These are phyloP conservation scores for Paratinospora sagittata DNA, from an alignment of 164 flowering plant genomes.

Conservation along the genomic window DNA sequence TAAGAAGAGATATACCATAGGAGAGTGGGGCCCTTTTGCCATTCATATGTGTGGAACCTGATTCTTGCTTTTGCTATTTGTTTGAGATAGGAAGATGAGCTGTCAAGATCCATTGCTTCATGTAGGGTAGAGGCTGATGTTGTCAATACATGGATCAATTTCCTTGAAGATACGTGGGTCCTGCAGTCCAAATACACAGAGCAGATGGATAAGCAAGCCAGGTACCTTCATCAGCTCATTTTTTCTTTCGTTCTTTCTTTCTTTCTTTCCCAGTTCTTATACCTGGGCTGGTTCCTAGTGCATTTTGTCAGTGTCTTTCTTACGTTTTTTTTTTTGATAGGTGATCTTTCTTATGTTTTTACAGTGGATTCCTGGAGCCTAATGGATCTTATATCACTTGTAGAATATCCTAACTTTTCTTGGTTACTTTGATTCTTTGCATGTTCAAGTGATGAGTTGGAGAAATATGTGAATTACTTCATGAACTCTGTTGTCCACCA, in stretches of 20 bases:
- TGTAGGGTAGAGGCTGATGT: conserved; percentile 70
- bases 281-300: not conserved
- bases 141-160: conserved; percentile 83
- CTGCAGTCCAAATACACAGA: conserved; percentile 60
- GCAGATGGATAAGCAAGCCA: conserved; percentile 59
- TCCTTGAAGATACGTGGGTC: conserved; percentile 91
- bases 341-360: too few relatives aligned
- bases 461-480: conserved; percentile 63
- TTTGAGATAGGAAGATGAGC: conserved; percentile 72
- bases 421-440: conserved; percentile 15
- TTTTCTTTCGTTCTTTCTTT: not conserved
- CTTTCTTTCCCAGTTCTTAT: not conserved
- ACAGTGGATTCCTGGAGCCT: not conserved
- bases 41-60: not conserved
- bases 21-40: not conserved
- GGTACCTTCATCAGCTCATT: conserved; percentile 32
- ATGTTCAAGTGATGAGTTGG: conserved; percentile 68
- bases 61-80: conserved; percentile 3
- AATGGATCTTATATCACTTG: not conserved
- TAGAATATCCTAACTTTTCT: not conserved
- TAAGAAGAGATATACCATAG: too few relatives aligned
- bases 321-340: too few relatives aligned
- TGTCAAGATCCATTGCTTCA: conserved; percentile 62
- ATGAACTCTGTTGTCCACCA: conserved; percentile 45
- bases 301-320: not conserved